Evolutionary conservation across 495 filamentous ascomycete genomes (phyloP).

Genomic region (Penicillium diatomitis): DNA sequence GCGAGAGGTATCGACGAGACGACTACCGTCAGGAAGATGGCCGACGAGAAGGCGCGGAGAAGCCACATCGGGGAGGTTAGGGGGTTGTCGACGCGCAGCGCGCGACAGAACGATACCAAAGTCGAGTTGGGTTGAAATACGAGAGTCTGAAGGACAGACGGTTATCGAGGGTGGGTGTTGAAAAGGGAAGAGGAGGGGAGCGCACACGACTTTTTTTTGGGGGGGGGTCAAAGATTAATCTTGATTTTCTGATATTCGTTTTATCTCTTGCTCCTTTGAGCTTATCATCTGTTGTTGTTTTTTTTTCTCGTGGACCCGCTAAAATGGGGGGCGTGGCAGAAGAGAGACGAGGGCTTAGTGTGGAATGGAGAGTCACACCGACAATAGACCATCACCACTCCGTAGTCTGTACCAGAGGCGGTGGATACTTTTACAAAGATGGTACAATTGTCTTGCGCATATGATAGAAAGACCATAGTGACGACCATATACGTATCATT

Average conservation of each 20-base stretch:
- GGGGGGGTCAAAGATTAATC: no score
- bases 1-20: constrained; percentile 89
- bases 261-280: constrained; percentile 6
- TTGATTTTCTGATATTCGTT: constrained; percentile 1
- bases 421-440: neutral
- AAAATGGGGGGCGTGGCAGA: neutral
- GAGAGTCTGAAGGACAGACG: neutral
- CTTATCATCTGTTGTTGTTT: constrained; percentile 9
- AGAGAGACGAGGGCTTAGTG: neutral
- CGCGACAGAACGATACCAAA: neutral
- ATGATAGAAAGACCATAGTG: no score
- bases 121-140: neutral
- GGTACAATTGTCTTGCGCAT: neutral
- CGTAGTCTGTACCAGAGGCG: neutral
- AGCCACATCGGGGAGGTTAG: constrained; percentile 49
- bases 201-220: constrained; percentile 16
- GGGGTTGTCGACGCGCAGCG: constrained; percentile 9
- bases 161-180: neutral
- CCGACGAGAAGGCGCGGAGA: constrained; percentile 60
- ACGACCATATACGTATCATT: no score
- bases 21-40: constrained; percentile 76
- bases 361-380: neutral
- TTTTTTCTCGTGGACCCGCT: constrained; percentile 15
- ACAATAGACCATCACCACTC: neutral
- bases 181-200: constrained; percentile 2